phyloP scores from a whole-genome alignment of 2,329 filamentous ascomycete genomes.

The Scytalidium lignicola region DNA sequence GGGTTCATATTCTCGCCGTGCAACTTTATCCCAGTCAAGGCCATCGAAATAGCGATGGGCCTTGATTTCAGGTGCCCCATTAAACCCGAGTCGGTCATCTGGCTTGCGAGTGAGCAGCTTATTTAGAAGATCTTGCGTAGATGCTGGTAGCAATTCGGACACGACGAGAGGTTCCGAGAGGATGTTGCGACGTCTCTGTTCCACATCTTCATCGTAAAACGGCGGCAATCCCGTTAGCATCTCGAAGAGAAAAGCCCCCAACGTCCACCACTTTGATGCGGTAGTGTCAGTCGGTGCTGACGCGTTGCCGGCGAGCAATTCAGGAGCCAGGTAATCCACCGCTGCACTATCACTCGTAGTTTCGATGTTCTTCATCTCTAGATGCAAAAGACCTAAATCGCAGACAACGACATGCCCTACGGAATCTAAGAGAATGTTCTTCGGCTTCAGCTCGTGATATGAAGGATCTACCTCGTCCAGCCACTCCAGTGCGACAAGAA shows the following conservation, averaged over 20 bases:
- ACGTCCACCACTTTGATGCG: constrained; percentile 87
- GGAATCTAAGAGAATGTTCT: constrained; percentile 88
- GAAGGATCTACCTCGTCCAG: constrained; percentile 96
- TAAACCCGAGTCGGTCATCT: constrained; percentile 77
- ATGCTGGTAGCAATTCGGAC: constrained; percentile 82
- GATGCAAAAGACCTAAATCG: constrained; percentile 91
- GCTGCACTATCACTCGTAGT: constrained; percentile 76
- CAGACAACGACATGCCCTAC: constrained; percentile 95
- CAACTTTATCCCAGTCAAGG: constrained; percentile 91
- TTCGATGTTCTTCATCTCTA: constrained; percentile 94
- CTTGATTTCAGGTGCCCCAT: constrained; percentile 92
- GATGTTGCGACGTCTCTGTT: constrained; percentile 70
- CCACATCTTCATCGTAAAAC: constrained; percentile 96
- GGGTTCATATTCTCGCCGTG: constrained; percentile 94
- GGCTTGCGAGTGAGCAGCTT: constrained; percentile 87
- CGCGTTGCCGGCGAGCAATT: constrained; percentile 82
- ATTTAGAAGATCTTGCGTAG: constrained; percentile 81
- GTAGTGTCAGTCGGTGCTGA: constrained; percentile 63
- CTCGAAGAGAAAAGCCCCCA: constrained; percentile 89
- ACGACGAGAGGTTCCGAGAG: constrained; percentile 89
- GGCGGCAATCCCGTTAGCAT: constrained; percentile 94
- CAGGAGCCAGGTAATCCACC: constrained; percentile 93
- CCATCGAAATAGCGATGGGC: constrained; percentile 95
- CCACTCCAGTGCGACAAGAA: constrained; percentile 87
- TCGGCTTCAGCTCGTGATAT: constrained; percentile 87